A percentile compares a stretch with the other conserved stretches of the same genome.
These are phyloP conservation scores for Quercus engelmannii DNA, from an alignment of 306 rosid genomes.

Conservation along the genomic window DNA sequence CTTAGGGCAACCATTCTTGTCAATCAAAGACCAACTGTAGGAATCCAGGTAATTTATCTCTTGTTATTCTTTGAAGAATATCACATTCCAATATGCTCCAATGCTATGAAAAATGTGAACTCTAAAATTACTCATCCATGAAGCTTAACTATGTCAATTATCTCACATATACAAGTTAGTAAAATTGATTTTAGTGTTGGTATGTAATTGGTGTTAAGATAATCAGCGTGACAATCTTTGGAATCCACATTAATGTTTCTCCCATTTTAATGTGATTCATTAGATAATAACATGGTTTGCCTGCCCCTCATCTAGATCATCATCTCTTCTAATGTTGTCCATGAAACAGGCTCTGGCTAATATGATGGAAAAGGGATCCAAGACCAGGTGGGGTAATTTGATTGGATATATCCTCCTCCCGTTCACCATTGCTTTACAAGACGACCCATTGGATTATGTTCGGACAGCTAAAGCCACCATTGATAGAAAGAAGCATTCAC, in stretches of 20 bases:
- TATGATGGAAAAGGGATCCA: conserved; percentile 60
- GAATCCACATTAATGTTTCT: no score
- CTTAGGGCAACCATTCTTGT: conserved; percentile 48
- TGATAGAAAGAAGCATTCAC: conserved; percentile 58
- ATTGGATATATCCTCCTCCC: conserved; percentile 50
- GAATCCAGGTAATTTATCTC: conserved; percentile 52
- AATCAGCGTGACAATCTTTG: no score
- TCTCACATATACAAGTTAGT: no score
- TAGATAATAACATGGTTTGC: no score
- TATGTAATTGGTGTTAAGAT: no score
- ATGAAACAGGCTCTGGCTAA: conserved; percentile 50
- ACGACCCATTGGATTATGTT: conserved; percentile 53
- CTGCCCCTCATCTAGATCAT: no score
- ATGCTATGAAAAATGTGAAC: neutral
- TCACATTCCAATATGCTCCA: neutral
- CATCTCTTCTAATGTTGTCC: neutral
- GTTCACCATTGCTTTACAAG: conserved; percentile 32
- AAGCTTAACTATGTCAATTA: neutral
- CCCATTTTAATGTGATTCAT: no score
- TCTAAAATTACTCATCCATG: neutral
- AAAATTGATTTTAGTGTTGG: no score
- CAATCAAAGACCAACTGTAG: conserved; percentile 46
- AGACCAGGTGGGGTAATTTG: conserved; percentile 58
- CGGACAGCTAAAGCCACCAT: conserved; percentile 47
- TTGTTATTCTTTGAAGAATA: neutral